phyloP scores from a whole-genome alignment of 2,329 filamentous ascomycete genomes.

The Fusarium nurragi region DNA sequence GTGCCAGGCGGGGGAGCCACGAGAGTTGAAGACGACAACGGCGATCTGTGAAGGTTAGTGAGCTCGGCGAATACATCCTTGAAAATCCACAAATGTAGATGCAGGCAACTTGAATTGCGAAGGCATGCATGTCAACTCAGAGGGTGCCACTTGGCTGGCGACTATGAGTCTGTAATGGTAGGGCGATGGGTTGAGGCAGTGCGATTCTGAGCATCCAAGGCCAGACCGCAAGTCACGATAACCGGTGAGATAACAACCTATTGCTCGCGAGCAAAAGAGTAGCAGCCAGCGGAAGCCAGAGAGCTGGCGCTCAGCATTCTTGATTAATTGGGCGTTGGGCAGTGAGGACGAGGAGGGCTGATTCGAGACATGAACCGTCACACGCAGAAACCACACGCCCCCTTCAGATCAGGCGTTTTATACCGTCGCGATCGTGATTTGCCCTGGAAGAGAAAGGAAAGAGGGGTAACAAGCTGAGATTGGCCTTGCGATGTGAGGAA shows the following conservation, averaged over 20 bases:
- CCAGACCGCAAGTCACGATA: constrained; percentile 22
- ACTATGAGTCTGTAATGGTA: constrained; percentile 1
- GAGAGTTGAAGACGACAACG: constrained; percentile 13
- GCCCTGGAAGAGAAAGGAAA: constrained; percentile 2
- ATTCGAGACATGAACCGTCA: constrained; percentile 41
- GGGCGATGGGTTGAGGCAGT: constrained; percentile 8
- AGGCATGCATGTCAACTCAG: constrained; percentile 4
- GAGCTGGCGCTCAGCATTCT: constrained; percentile 24
- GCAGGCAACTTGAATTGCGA: not conserved
- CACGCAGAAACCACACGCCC: constrained; percentile 38
- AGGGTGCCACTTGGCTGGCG: constrained; percentile 3
- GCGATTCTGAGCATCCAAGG: not conserved
- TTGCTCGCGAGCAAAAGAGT: constrained; percentile 2
- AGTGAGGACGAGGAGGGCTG: constrained; percentile 39
- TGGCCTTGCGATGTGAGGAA: constrained; percentile 7
- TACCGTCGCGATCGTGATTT: constrained; percentile 25
- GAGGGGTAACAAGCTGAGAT: constrained; percentile 21
- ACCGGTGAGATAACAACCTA: constrained; percentile 12
- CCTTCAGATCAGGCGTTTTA: constrained; percentile 20
- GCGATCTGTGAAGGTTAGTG: not conserved
- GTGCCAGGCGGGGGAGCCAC: constrained; percentile 31
- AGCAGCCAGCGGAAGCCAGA: constrained; percentile 11
- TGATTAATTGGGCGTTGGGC: constrained; percentile 39
- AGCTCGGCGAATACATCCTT: constrained; percentile 9
- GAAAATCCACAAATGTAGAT: constrained; percentile 2